Percentiles rank a stretch among this genome's conserved stretches.
phyloP scores from a whole-genome alignment of 257 asterid species.

The Verbascum thapsus region DNA sequence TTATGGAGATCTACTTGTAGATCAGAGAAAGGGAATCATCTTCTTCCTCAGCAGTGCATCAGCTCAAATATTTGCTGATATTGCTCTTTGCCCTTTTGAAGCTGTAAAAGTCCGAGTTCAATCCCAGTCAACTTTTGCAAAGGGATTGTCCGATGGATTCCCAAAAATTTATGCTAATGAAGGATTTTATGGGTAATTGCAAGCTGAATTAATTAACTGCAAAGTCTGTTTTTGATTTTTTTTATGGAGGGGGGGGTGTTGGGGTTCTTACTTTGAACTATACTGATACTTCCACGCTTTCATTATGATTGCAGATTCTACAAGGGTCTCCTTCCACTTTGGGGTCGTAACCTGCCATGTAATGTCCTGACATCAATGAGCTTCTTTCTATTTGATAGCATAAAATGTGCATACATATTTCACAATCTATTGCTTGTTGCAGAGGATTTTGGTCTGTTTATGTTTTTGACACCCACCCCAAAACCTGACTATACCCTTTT shows the following conservation, averaged over 20 bases:
- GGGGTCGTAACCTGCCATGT: conserved; percentile 90
- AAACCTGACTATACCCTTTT: background rate
- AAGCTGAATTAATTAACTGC: background rate
- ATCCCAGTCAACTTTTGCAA: conserved; percentile 55
- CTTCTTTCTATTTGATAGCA: conserved; percentile 14
- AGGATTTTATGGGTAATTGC: conserved; percentile 59
- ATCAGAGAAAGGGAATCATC: conserved; percentile 52
- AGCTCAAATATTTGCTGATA: conserved; percentile 78
- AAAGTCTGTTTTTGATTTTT: conserved; percentile 12
- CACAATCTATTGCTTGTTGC: conserved; percentile 4
- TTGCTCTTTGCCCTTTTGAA: conserved; percentile 80
- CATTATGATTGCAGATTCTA: conserved; percentile 52
- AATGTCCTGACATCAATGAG: conserved; percentile 29
- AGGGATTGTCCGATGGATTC: conserved; percentile 69
- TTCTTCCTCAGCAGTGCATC: conserved; percentile 79
- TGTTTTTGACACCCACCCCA: background rate
- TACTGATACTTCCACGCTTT: conserved; percentile 17
- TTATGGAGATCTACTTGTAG: conserved; percentile 50
- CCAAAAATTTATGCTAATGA: conserved; percentile 62
- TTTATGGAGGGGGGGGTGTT: no score
- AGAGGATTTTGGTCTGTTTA: no score
- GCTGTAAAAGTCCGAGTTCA: conserved; percentile 79
- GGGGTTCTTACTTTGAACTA: conserved; percentile 11
- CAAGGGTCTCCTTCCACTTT: conserved; percentile 75
- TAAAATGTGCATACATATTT: conserved; percentile 11